Base-by-base conservation (phyloP, 371 early-diverging fungal genomes). In the Syncephalis plumigaleata region DNA sequence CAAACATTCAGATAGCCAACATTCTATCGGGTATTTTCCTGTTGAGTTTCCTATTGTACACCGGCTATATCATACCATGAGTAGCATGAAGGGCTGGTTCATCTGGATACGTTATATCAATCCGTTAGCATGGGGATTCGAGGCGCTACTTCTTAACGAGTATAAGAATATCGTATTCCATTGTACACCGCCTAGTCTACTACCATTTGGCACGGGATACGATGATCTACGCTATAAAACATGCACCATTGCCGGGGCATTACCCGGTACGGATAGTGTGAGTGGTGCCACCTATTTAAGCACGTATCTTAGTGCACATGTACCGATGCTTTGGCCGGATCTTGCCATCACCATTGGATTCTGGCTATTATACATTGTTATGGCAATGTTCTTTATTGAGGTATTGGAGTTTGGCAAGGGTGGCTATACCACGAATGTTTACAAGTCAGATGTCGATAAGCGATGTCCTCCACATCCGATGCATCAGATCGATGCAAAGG, bases 101-200 rank as follows among this genome's bases (percentile, higher is more conserved):
- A 60, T 67, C 44, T 80, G 79, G 79, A 69, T 80, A 25, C 75
- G 69, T 56, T 80, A 75, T 71, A 70, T 78, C 46, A 76, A 70
- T 37, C 75, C 82, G 20, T 60, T 83, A 38, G 72, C 76, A 1
- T 80, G 79, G 48, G 73, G 77, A 8, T 70, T 69, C 55, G 65
- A 71, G 52, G 74, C 78, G 5, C 61, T 83, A 40, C 51, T 77
- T 39, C 66, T 70, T 11, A 83, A 79, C 58, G 84, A 83, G 57
- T 70, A 74, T 56, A 56, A 53, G 15, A 64, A 66, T 17, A 54
- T 66, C 42, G 18, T 11, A 21, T 50, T 60, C 18, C 49, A 47
- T 5, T 67, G 67, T 38, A 17, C 60, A 9, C 60, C 54, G 39
- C 36, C 62, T 39, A 60, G 63, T 39, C 54, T 68, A 44, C 60